These are phyloP conservation scores for Kodamaea sagamina DNA, from an alignment of 805 yeast species.

Conservation along the genomic window DNA sequence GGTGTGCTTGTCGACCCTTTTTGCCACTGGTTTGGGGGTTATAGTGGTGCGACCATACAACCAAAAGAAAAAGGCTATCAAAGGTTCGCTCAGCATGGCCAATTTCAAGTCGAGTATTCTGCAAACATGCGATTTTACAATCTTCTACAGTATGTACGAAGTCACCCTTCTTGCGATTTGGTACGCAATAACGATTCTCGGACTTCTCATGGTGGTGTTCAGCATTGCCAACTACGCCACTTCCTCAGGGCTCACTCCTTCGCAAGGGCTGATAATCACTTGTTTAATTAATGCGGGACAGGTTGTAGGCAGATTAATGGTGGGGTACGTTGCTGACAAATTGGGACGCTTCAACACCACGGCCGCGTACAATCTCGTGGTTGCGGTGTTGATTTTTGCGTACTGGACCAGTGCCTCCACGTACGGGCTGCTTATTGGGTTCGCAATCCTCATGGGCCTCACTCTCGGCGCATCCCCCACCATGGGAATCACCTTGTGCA, in stretches of 20 bases:
- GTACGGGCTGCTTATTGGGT: conserved; percentile 33
- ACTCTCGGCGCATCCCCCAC: conserved; percentile 31
- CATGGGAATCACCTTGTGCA: conserved; percentile 18
- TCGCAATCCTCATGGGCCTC: conserved; percentile 31
- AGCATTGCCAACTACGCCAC: conserved; percentile 42
- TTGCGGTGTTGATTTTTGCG: conserved; percentile 32
- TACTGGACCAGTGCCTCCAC: conserved; percentile 40
- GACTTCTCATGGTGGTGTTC: conserved; percentile 36
- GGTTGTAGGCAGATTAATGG: conserved; percentile 50
- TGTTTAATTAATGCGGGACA: conserved; percentile 45
- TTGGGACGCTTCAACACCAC: conserved; percentile 48
- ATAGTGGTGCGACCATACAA: conserved; percentile 49
- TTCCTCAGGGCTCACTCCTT: conserved; percentile 42
- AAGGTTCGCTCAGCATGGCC: conserved; percentile 21
- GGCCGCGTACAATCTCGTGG: conserved; percentile 19
- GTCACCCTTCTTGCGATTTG: conserved; percentile 30
- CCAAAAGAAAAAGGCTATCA: conserved; percentile 27
- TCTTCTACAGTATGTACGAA: conserved; percentile 26
- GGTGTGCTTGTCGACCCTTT: conserved; percentile 37
- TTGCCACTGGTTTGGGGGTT: conserved; percentile 37
- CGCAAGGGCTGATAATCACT: conserved; percentile 35
- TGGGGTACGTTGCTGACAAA: conserved; percentile 49
- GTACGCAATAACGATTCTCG: conserved; percentile 41
- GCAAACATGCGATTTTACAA: conserved; percentile 33
- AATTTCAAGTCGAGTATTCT: no score